Evolutionary conservation across 441 rosid species (phyloP).

Genomic region (Bocquillonia castaneifolia): DNA sequence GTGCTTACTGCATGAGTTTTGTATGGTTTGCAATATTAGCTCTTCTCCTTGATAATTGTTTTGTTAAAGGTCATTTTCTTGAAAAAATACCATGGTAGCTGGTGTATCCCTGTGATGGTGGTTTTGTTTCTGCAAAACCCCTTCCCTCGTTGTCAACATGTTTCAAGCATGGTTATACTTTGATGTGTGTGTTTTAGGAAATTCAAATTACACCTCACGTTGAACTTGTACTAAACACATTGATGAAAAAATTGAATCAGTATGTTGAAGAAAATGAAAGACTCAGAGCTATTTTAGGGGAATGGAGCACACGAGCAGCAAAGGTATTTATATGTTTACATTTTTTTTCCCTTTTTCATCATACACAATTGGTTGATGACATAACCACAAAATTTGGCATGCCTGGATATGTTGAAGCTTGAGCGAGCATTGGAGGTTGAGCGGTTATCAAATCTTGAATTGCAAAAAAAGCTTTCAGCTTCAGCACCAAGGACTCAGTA

Average conservation of each 20-base stretch:
- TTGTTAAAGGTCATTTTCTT: not conserved
- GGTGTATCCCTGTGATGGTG: not conserved
- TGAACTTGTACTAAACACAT: not conserved
- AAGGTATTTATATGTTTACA: slow-evolving; percentile 44
- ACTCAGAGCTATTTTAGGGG: slow-evolving; percentile 83
- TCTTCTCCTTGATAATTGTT: not conserved
- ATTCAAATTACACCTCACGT: not conserved
- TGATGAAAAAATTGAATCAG: slow-evolving; percentile 37
- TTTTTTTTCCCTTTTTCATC: not conserved
- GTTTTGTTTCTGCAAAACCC: not conserved
- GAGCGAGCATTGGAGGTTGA: slow-evolving; percentile 82
- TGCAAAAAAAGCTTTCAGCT: slow-evolving; percentile 56
- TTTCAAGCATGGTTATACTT: not conserved
- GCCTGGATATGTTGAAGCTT: slow-evolving; percentile 40
- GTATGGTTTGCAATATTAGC: not conserved
- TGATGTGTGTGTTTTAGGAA: not conserved
- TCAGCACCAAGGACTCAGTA: slow-evolving; percentile 34
- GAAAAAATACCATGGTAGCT: not conserved
- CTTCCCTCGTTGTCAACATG: not conserved
- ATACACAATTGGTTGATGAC: not conserved
- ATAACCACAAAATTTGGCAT: not conserved
- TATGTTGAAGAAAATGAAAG: slow-evolving; percentile 92
- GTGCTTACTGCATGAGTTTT: not conserved
- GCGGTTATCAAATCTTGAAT: slow-evolving; percentile 56
- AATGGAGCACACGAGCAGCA: slow-evolving; percentile 92